These are phyloP conservation scores for Triangularia verruculosa DNA, from an alignment of 2,329 filamentous ascomycete species.

Conservation along the genomic window DNA sequence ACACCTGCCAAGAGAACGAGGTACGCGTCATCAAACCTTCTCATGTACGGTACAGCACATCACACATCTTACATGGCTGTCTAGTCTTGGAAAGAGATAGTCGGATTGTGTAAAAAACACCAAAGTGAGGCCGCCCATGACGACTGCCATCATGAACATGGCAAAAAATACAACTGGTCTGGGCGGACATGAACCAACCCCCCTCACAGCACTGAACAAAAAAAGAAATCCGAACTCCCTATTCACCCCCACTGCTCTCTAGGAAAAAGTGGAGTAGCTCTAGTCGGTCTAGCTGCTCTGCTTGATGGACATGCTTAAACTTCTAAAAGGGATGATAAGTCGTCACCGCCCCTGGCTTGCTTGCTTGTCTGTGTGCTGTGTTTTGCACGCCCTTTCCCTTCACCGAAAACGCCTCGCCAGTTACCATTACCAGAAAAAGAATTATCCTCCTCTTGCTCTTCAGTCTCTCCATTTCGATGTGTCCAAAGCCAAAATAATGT, in stretches of 20 bases:
- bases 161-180: no score
- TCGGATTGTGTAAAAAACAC: not conserved
- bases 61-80: not conserved
- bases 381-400: not conserved
- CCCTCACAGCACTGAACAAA: not conserved
- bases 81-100: not conserved
- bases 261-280: not conserved
- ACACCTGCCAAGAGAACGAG: not conserved
- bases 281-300: not conserved
- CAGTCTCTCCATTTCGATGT: not conserved
- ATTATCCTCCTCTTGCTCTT: not conserved
- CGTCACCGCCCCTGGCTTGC: not conserved
- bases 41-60: not conserved
- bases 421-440: not conserved
- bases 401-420: not conserved
- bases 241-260: not conserved
- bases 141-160: not conserved
- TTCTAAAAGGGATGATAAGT: not conserved
- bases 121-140: not conserved
- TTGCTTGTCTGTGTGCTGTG: not conserved
- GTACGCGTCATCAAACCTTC: constrained; percentile 8
- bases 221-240: no score
- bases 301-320: not conserved
- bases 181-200: not conserved
- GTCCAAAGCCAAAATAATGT: not conserved